These are phyloP conservation scores for Primulina tabacum DNA, from an alignment of 257 asterid genomes.

Conservation along the genomic window DNA sequence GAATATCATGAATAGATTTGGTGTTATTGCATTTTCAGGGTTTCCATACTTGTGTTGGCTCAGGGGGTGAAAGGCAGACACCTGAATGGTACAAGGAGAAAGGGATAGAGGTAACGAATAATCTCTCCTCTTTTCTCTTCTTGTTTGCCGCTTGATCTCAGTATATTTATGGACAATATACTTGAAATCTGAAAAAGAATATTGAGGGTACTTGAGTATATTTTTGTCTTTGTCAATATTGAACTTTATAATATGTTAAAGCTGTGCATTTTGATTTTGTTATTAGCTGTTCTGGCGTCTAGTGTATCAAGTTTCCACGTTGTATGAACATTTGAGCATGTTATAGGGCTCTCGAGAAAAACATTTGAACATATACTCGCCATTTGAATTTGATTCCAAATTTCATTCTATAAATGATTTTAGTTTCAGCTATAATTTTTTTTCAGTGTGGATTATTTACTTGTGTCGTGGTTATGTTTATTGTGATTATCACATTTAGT, in stretches of 20 bases:
- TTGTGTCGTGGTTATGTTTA: background rate
- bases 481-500: background rate
- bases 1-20: conserved; percentile 22
- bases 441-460: background rate
- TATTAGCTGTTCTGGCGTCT: too few species aligned
- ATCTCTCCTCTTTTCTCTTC: conserved; percentile 11
- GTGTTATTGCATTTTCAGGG: conserved; percentile 45
- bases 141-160: background rate
- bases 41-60: conserved; percentile 94
- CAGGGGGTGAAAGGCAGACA: conserved; percentile 94
- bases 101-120: conserved; percentile 75
- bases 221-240: too few species aligned
- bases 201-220: too few species aligned
- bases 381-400: background rate
- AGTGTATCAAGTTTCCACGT: too few species aligned
- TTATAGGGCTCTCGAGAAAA: too few species aligned
- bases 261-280: too few species aligned
- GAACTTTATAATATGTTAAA: too few species aligned
- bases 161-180: background rate
- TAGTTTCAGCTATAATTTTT: background rate
- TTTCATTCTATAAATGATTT: background rate
- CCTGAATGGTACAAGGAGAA: conserved; percentile 98
- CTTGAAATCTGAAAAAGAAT: background rate
- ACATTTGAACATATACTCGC: background rate
- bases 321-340: too few species aligned